Evolutionary conservation across 495 filamentous ascomycete species (phyloP), one percentile per base, ranked within the genome.

Genomic region (Patellaria atrata): DNA sequence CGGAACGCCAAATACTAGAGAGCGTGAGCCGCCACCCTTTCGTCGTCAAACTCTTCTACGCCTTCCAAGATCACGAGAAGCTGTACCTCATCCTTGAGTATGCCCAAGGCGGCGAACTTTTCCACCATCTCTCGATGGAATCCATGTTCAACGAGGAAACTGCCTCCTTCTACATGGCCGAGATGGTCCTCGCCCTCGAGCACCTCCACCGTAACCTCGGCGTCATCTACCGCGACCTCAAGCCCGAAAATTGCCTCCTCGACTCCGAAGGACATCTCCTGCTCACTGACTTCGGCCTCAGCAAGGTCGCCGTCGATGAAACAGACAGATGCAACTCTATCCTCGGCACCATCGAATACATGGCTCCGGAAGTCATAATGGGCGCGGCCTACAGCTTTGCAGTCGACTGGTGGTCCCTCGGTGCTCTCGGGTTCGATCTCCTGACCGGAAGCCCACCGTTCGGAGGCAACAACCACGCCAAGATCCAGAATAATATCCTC

Each of bases 331-430:
- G 84, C 66, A 79, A 79, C 53, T 91, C 82, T 24, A 69, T 83
- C 43, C 77, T 93, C 9, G 89, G 89, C 39, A 97, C 89, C 2
- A 72, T 93, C 44, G 89, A 94, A 47, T 97, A 96, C 69, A 96
- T 96, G 91, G 89, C 89, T 0, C 89, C 89, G 3, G 89, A 97
- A 60, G 78, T 97, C 23, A 74, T 97, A 45, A 67, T 66, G 27
- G 82, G 82, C 40, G 71, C 79, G 41, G 72, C 72, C 45, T 97
- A 97, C 55, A 85, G 84, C 53, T 83, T 82, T 54, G 76, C 82
- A 11, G 91, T 93, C 22, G 89, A 97, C 62, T 97, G 86, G 86
- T 97, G 89, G 89, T 91, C 86, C 3, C 75, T 97, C 20, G 89
- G 91, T 16, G 83, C 86, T 13, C 63, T 97, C 22, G 84, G 82